Evolutionary conservation across 1,284 basidiomycete species (phyloP).

Genomic region (Peniophora sp.): DNA sequence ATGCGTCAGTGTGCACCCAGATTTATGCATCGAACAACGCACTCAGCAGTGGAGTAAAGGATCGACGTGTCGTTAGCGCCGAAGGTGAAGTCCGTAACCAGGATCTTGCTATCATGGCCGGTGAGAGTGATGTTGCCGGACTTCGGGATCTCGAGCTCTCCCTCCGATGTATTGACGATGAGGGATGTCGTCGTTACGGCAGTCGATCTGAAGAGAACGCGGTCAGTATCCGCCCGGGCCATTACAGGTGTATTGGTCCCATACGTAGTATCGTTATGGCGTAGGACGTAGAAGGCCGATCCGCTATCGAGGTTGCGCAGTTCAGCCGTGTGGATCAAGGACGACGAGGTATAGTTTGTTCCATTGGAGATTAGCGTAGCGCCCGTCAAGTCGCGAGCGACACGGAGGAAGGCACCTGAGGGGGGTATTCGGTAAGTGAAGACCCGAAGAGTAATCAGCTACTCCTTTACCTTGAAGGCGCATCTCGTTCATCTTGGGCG

Average conservation of each 20-base stretch:
- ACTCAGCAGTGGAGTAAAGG: slow-evolving; percentile 42
- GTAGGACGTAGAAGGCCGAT: slow-evolving; percentile 42
- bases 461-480: slow-evolving; percentile 33
- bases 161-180: slow-evolving; percentile 33
- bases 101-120: slow-evolving; percentile 40
- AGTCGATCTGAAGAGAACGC: slow-evolving; percentile 25
- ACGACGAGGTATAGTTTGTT: slow-evolving; percentile 36
- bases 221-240: too few relatives aligned
- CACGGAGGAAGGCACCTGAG: slow-evolving; percentile 38
- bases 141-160: slow-evolving; percentile 29
- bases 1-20: not conserved
- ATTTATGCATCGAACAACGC: slow-evolving; percentile 9
- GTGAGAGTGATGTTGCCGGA: slow-evolving; percentile 31
- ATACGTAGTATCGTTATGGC: slow-evolving; percentile 38
- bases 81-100: slow-evolving; percentile 42
- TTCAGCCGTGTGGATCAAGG: slow-evolving; percentile 37
- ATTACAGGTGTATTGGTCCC: slow-evolving; percentile 7
- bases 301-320: slow-evolving; percentile 36
- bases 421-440: too few relatives aligned
- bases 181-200: slow-evolving; percentile 30
- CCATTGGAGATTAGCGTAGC: slow-evolving; percentile 33
- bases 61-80: slow-evolving; percentile 26
- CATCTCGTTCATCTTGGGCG: slow-evolving; percentile 48
- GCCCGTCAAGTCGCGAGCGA: slow-evolving; percentile 36
- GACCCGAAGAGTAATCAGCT: slow-evolving; percentile 14